Conservation (phyloP, 2,329 filamentous ascomycete species). For the Aspergillus fischeri region DNA sequence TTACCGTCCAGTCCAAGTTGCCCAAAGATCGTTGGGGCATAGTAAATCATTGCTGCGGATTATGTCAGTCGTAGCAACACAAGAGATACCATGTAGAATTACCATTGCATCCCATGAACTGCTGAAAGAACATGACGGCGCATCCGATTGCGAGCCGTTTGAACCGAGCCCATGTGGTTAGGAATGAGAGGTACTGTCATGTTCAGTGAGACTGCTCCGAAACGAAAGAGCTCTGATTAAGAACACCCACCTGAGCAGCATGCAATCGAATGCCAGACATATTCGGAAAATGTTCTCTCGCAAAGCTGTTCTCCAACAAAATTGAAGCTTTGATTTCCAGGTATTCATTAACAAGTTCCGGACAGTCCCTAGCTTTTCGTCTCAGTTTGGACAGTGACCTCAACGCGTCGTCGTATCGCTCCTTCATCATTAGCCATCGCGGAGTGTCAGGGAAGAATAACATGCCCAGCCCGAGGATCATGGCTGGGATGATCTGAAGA, state of each 20-base stretch:
- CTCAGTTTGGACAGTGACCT: slow-evolving; percentile 47
- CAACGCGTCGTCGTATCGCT: slow-evolving; percentile 48
- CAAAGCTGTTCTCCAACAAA: slow-evolving; percentile 33
- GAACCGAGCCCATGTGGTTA: slow-evolving; percentile 34
- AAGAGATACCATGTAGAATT: not conserved
- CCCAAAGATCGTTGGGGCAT: slow-evolving; percentile 45
- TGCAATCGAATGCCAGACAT: slow-evolving; percentile 28
- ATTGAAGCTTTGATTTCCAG: slow-evolving; percentile 47
- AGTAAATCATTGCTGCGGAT: slow-evolving; percentile 44
- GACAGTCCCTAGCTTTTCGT: slow-evolving; percentile 42
- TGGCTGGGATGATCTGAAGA: slow-evolving; percentile 43
- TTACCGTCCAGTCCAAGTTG: slow-evolving; percentile 41
- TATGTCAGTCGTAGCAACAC: not conserved
- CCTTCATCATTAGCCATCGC: slow-evolving; percentile 50
- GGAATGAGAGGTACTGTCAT: slow-evolving; percentile 28
- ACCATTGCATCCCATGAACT: slow-evolving; percentile 48
- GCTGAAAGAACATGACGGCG: slow-evolving; percentile 41
- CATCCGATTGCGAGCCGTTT: slow-evolving; percentile 38
- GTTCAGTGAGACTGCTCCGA: not conserved
- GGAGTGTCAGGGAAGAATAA: slow-evolving; percentile 55
- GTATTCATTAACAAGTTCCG: slow-evolving; percentile 48
- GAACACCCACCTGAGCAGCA: slow-evolving; percentile 25
- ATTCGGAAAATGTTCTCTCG: slow-evolving; percentile 25
- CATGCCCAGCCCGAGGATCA: slow-evolving; percentile 38
- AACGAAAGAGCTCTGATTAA: not conserved